These are phyloP conservation scores for Erysiphe neolycopersici DNA, from an alignment of 2,329 filamentous ascomycete genomes.

Conservation along the genomic window DNA sequence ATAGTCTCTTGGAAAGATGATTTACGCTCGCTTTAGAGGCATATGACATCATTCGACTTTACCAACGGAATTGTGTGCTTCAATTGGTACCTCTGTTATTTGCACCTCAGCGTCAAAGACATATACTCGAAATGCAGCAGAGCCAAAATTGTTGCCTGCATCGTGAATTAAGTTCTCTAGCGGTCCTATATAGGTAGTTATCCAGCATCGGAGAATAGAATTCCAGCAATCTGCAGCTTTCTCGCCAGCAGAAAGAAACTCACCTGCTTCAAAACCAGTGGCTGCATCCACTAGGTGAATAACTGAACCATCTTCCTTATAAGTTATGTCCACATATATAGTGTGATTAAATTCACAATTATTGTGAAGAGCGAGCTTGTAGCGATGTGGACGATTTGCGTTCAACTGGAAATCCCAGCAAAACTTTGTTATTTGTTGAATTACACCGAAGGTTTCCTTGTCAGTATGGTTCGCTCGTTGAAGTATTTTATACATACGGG, in stretches of 20 bases:
- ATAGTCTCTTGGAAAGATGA: background rate
- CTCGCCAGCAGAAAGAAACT: background rate
- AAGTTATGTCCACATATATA: conserved; percentile 1
- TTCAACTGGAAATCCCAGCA: background rate
- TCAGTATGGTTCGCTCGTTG: background rate
- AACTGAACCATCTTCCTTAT: background rate
- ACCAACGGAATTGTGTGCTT: conserved; percentile 1
- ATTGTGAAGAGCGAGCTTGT: background rate
- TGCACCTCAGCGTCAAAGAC: background rate
- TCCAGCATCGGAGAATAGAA: conserved; percentile 1
- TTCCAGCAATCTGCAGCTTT: background rate
- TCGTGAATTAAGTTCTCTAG: conserved; percentile 1
- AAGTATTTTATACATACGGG: background rate
- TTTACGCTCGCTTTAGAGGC: background rate
- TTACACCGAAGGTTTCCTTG: background rate
- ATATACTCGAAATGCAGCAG: conserved; percentile 1
- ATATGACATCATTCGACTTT: conserved; percentile 1
- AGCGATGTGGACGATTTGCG: background rate
- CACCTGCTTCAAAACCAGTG: background rate
- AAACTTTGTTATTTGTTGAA: background rate
- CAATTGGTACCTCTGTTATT: background rate
- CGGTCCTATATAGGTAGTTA: conserved; percentile 1
- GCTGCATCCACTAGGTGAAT: conserved; percentile 1
- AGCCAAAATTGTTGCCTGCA: conserved; percentile 2
- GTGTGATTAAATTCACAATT: conserved; percentile 1